These are phyloP conservation scores for Grosmannia huntii DNA, from an alignment of 2,329 filamentous ascomycete genomes.

Conservation along the genomic window DNA sequence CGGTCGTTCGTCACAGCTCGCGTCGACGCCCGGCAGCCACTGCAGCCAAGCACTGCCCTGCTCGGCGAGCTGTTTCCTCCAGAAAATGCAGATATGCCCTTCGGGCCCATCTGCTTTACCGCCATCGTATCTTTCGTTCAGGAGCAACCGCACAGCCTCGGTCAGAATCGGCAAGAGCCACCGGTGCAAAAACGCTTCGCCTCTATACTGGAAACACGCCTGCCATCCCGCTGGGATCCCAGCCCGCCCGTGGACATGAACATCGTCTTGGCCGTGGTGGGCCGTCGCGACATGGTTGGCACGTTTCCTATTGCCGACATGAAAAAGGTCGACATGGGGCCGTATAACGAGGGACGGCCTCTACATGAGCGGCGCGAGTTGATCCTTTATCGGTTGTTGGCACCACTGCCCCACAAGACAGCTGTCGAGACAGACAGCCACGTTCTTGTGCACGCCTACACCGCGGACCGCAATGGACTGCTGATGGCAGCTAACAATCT, in stretches of 20 bases:
- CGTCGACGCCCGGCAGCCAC: constrained; percentile 36
- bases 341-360: constrained; percentile 28
- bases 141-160: constrained; percentile 20
- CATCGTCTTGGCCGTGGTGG: constrained; percentile 22
- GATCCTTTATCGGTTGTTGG: constrained; percentile 34
- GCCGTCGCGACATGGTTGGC: constrained; percentile 24
- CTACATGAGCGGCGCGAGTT: constrained; percentile 34
- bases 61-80: constrained; percentile 23
- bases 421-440: constrained; percentile 28
- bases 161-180: constrained; percentile 25
- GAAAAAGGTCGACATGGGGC: constrained; percentile 40
- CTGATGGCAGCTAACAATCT: constrained; percentile 37
- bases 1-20: constrained; percentile 35
- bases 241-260: constrained; percentile 34
- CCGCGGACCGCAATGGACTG: constrained; percentile 40
- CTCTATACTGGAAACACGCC: constrained; percentile 23
- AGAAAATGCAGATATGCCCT: constrained; percentile 24
- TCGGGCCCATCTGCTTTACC: constrained; percentile 33
- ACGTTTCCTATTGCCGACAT: constrained; percentile 38
- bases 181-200: constrained; percentile 31
- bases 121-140: constrained; percentile 40
- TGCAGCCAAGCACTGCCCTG: constrained; percentile 22
- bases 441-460: constrained; percentile 35
- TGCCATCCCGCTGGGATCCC: constrained; percentile 29
- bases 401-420: constrained; percentile 23